Conservation (phyloP, 495 filamentous ascomycete genomes). For the Xylaria nigripes region DNA sequence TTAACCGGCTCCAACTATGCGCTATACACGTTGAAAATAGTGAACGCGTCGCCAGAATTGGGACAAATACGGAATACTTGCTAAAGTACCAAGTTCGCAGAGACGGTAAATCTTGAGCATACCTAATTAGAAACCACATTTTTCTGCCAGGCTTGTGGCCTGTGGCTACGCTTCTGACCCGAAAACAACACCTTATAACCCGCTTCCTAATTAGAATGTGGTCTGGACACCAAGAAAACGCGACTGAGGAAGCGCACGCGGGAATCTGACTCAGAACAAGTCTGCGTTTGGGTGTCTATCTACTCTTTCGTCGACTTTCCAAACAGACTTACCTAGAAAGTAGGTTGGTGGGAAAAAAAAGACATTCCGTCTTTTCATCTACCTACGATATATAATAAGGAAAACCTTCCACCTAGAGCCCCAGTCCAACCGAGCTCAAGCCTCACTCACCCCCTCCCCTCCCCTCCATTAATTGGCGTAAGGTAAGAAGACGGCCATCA, state of each 20-base stretch:
- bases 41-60: too few relatives aligned
- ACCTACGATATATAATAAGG: not conserved
- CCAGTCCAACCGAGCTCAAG: not conserved
- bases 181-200: too few relatives aligned
- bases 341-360: not conserved
- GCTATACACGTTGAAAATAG: too few relatives aligned
- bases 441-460: not conserved
- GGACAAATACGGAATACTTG: too few relatives aligned
- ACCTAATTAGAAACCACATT: too few relatives aligned
- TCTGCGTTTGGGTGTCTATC: not conserved
- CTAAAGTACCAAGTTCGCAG: too few relatives aligned
- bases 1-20: too few relatives aligned
- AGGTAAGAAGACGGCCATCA: not conserved
- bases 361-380: not conserved
- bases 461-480: not conserved
- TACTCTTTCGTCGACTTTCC: not conserved
- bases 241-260: not conserved
- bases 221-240: not conserved
- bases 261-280: not conserved
- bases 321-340: not conserved
- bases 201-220: not conserved
- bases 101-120: too few relatives aligned
- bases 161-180: too few relatives aligned
- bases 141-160: too few relatives aligned
- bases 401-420: not conserved